Conservation (phyloP, 352 stramenopile genomes). For the Phytophthora crassamura region DNA sequence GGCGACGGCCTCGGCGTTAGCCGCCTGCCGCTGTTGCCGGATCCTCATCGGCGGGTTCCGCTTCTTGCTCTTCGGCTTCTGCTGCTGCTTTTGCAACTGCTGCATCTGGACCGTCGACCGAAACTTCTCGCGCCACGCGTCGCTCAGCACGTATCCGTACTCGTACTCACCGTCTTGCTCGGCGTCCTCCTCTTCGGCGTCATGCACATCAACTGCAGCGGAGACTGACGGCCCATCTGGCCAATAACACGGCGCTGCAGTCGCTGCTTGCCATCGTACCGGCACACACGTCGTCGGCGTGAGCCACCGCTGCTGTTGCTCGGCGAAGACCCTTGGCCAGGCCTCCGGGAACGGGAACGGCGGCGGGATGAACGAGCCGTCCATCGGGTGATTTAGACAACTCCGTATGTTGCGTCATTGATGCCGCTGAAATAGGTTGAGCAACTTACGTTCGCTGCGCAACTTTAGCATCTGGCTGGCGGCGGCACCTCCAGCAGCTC, state of each 20-base stretch:
- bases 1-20: slow-evolving; percentile 10
- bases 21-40: slow-evolving; percentile 29
- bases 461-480: too few species aligned
- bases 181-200: slow-evolving; percentile 14
- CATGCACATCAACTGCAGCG: slow-evolving; percentile 1
- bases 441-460: too few species aligned
- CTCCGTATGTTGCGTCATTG: background rate
- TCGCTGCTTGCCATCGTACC: background rate
- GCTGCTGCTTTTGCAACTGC: slow-evolving; percentile 11
- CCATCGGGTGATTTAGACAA: slow-evolving; percentile 32
- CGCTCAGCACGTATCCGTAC: slow-evolving; percentile 73
- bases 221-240: background rate
- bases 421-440: background rate
- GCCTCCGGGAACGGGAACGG: slow-evolving; percentile 81
- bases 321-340: slow-evolving; percentile 56
- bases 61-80: slow-evolving; percentile 14
- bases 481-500: slow-evolving; percentile 7
- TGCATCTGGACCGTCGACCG: slow-evolving; percentile 28
- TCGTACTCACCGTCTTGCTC: slow-evolving; percentile 62
- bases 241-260: slow-evolving; percentile 3
- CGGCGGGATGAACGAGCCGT: slow-evolving; percentile 61
- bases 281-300: slow-evolving; percentile 34
- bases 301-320: slow-evolving; percentile 58
- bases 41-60: slow-evolving; percentile 9
- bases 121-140: slow-evolving; percentile 75